Conservation (phyloP, 768 basidiomycete species). For the Coprinopsis strossmayeri region DNA sequence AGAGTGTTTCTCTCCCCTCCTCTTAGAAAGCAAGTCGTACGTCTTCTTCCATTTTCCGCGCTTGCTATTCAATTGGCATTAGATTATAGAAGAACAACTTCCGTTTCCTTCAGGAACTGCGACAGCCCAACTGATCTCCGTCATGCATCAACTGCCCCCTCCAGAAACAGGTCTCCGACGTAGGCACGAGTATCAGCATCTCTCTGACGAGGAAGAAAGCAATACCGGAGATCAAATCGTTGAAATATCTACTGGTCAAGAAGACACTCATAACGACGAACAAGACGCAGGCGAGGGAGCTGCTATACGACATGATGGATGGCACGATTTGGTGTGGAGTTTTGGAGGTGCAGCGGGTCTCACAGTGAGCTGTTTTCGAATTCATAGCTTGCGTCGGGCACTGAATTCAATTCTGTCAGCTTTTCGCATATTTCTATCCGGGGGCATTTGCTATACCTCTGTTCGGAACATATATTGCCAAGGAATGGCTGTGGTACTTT, state of each 20-base stretch:
- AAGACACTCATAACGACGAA: slow-evolving; percentile 29
- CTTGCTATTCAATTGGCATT: slow-evolving; percentile 4
- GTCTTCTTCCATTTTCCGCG: slow-evolving; percentile 19
- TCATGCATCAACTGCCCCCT: slow-evolving; percentile 73
- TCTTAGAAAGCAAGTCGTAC: slow-evolving; percentile 87
- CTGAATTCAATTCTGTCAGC: slow-evolving; percentile 31
- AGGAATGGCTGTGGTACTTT: slow-evolving; percentile 90
- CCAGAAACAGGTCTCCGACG: slow-evolving; percentile 51
- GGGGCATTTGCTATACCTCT: slow-evolving; percentile 82
- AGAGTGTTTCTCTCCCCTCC: slow-evolving; percentile 97
- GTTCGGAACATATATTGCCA: slow-evolving; percentile 78
- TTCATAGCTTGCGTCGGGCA: slow-evolving; percentile 1
- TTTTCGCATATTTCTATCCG: slow-evolving; percentile 85
- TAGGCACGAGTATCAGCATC: slow-evolving; percentile 49
- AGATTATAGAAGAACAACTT: slow-evolving; percentile 94
- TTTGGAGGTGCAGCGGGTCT: slow-evolving; percentile 68
- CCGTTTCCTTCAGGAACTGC: slow-evolving; percentile 94
- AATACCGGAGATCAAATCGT: slow-evolving; percentile 14
- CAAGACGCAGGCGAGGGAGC: too few species aligned
- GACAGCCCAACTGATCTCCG: slow-evolving; percentile 90
- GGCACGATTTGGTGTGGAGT: slow-evolving; percentile 72
- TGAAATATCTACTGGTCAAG: slow-evolving; percentile 13
- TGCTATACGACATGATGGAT: slow-evolving; percentile 61
- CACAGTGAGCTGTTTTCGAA: slow-evolving; percentile 49
- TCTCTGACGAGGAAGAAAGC: slow-evolving; percentile 28